Conservation (phyloP, 2,329 filamentous ascomycete species). For the Exophiala phaeomuriformis region DNA sequence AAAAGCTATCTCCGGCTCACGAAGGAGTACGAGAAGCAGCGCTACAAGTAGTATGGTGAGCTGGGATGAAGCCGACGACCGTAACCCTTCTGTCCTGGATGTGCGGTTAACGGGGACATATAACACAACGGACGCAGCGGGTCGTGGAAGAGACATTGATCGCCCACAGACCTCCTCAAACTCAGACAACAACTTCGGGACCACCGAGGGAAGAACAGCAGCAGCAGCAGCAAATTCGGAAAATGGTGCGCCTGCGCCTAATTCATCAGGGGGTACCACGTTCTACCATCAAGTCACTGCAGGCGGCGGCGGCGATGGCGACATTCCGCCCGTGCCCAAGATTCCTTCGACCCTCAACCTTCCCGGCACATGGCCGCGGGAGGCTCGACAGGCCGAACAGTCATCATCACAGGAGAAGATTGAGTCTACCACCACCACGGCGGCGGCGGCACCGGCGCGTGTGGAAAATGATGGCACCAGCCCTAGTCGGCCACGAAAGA, state of each 20-base stretch:
- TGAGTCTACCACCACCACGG: not conserved
- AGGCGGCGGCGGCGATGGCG: constrained; percentile 23
- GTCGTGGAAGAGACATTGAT: no score
- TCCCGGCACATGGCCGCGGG: constrained; percentile 38
- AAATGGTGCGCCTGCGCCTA: no score
- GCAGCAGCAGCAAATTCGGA: not conserved
- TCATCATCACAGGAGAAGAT: not conserved
- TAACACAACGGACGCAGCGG: no score
- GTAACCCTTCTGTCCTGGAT: constrained; percentile 17
- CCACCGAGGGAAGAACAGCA: not conserved
- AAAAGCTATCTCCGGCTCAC: constrained; percentile 17
- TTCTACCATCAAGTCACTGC: constrained; percentile 15
- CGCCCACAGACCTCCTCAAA: constrained; percentile 6
- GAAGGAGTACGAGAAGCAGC: constrained; percentile 33
- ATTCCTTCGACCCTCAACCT: constrained; percentile 38
- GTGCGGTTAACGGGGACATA: constrained; percentile 11
- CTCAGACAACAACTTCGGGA: not conserved
- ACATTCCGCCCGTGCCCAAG: constrained; percentile 42
- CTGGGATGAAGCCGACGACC: constrained; percentile 26
- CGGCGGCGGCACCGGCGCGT: no score
- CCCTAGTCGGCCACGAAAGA: constrained; percentile 6
- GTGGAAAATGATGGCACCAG: no score
- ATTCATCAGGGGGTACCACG: not conserved
- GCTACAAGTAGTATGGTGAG: constrained; percentile 41
- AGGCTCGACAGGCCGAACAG: constrained; percentile 29